These are phyloP conservation scores for Verticillium tricorpus DNA, from an alignment of 2,329 filamentous ascomycete species.

Conservation along the genomic window DNA sequence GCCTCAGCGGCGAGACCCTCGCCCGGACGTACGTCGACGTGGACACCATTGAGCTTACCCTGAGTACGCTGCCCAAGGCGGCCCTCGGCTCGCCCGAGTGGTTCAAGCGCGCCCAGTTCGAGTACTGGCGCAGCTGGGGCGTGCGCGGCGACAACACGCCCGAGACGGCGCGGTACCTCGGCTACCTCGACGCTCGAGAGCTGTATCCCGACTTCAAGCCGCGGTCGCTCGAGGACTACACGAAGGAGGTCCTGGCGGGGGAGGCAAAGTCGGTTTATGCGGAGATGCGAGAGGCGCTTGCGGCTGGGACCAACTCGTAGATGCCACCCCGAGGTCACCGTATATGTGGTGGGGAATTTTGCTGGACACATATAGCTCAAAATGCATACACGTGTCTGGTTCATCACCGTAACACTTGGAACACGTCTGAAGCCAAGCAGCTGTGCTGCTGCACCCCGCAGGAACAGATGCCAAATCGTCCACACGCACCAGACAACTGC, in stretches of 20 bases:
- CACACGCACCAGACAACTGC: too few species aligned
- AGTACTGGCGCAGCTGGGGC: conserved; percentile 41
- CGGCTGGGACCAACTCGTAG: neutral
- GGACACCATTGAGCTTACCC: neutral
- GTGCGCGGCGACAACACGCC: conserved; percentile 49
- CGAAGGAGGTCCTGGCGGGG: conserved; percentile 2
- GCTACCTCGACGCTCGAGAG: conserved; percentile 46
- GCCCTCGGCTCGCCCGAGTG: neutral
- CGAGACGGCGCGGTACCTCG: conserved; percentile 47
- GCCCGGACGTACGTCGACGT: conserved; percentile 27
- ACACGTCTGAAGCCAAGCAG: too few species aligned
- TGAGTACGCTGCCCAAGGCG: neutral
- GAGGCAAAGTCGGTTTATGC: neutral
- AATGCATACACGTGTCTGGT: too few species aligned
- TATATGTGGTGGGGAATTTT: too few species aligned
- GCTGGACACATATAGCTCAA: too few species aligned
- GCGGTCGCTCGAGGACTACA: conserved; percentile 4
- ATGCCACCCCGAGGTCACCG: too few species aligned
- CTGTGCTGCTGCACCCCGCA: too few species aligned
- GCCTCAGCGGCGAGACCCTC: conserved; percentile 42
- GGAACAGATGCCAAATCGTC: too few species aligned
- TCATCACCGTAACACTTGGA: too few species aligned
- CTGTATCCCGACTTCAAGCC: conserved; percentile 45
- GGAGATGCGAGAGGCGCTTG: neutral
- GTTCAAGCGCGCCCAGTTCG: conserved; percentile 9